Conservation (phyloP, 768 basidiomycete genomes). For the Butyriboletus loyo region DNA sequence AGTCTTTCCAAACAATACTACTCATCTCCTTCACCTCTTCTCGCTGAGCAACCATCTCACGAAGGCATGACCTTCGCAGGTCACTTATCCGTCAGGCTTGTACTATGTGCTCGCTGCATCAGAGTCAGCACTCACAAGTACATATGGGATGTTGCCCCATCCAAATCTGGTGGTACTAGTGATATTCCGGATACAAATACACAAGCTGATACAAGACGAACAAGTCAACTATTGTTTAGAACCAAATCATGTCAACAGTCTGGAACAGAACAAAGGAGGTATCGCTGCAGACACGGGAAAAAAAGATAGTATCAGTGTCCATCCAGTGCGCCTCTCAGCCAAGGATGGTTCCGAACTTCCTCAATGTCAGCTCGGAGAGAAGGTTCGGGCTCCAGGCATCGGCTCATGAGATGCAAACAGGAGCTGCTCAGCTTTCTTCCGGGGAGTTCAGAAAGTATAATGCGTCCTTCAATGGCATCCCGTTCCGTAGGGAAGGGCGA, state of each 20-base stretch:
- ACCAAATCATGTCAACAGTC: slow-evolving; percentile 8
- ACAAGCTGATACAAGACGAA: slow-evolving; percentile 16
- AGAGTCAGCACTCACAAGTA: not conserved
- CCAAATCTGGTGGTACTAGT: no score
- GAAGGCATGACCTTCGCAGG: no score
- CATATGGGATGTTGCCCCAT: no score
- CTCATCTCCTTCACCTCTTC: no score
- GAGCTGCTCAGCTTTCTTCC: slow-evolving; percentile 40
- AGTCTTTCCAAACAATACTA: no score
- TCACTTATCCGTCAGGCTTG: no score
- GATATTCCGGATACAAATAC: not conserved
- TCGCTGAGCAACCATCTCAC: no score
- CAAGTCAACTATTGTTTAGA: slow-evolving; percentile 5
- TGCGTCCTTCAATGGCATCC: slow-evolving; percentile 67
- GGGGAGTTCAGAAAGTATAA: slow-evolving; percentile 46
- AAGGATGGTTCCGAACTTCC: slow-evolving; percentile 81
- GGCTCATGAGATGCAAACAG: slow-evolving; percentile 61
- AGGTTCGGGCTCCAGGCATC: slow-evolving; percentile 85
- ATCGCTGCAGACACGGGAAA: slow-evolving; percentile 2
- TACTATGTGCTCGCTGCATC: no score
- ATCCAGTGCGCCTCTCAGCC: slow-evolving; percentile 49
- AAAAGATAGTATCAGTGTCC: slow-evolving; percentile 12
- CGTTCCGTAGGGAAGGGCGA: slow-evolving; percentile 90
- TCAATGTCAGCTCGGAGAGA: slow-evolving; percentile 73
- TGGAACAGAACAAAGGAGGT: slow-evolving; percentile 4